Conservation (phyloP, 306 rosid genomes). For the Lablab purpureus region DNA sequence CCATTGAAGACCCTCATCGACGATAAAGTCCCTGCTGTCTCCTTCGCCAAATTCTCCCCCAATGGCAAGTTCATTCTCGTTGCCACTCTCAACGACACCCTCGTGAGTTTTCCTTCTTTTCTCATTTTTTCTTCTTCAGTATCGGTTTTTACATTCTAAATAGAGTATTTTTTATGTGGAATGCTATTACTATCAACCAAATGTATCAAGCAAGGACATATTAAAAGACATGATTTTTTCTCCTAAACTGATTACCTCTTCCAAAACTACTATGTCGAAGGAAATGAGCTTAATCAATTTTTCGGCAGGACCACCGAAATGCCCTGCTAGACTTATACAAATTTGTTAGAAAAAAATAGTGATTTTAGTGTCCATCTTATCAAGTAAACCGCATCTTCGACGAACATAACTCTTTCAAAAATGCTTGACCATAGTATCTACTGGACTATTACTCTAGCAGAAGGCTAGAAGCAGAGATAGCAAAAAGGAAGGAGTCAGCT, state of each 20-base stretch:
- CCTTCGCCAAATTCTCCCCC: conserved; percentile 91
- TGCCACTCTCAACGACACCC: conserved; percentile 91
- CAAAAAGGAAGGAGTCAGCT: not conserved
- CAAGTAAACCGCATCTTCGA: too few relatives aligned
- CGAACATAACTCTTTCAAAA: too few relatives aligned
- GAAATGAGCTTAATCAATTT: not conserved
- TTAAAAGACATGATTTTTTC: too few relatives aligned
- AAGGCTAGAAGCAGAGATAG: not conserved
- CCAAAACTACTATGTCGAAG: not conserved
- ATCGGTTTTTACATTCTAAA: not conserved
- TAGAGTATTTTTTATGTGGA: not conserved
- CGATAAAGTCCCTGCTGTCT: conserved; percentile 76
- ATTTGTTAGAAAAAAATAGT: not conserved
- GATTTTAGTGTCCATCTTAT: too few relatives aligned
- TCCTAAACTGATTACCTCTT: too few relatives aligned
- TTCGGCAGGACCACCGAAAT: not conserved
- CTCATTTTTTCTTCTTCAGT: not conserved
- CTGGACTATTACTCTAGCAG: too few relatives aligned
- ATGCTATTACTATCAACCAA: too few relatives aligned
- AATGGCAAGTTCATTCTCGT: conserved; percentile 91
- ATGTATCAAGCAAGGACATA: too few relatives aligned
- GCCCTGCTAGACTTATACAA: not conserved
- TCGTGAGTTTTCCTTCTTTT: conserved; percentile 58
- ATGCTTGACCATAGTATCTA: too few relatives aligned
- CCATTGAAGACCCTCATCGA: conserved; percentile 75